Percentiles rank a stretch among this genome's conserved stretches.
Evolutionary conservation across 441 rosid genomes (phyloP).

Genomic region (Brassica hybrid): DNA sequence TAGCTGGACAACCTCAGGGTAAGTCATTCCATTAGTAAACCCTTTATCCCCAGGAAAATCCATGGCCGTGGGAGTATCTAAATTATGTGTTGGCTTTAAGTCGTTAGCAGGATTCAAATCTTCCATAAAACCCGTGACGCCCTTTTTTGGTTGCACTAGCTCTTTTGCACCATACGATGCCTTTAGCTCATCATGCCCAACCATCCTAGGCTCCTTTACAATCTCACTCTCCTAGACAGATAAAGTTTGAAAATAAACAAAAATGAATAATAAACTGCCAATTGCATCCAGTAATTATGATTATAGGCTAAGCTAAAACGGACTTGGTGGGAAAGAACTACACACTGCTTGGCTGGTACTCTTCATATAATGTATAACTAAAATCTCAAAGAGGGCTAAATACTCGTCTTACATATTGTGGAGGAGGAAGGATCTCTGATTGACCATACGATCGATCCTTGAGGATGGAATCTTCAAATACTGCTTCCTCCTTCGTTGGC

Average conservation of each 20-base stretch:
- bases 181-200: constrained; percentile 48
- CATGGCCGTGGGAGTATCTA: constrained; percentile 29
- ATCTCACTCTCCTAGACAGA: constrained; percentile 33
- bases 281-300: not conserved
- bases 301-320: not conserved
- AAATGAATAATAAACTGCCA: constrained; percentile 14
- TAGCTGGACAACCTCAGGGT: constrained; percentile 22
- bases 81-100: constrained; percentile 27
- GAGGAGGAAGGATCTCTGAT: constrained; percentile 53
- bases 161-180: constrained; percentile 38
- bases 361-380: constrained; percentile 23
- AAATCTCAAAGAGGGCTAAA: constrained; percentile 1
- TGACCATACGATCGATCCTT: constrained; percentile 13
- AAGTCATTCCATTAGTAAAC: constrained; percentile 38
- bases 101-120: constrained; percentile 35
- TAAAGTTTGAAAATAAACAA: constrained; percentile 15
- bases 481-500: not conserved
- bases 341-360: constrained; percentile 28
- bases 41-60: constrained; percentile 36
- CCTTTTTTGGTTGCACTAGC: constrained; percentile 36
- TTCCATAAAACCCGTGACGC: constrained; percentile 26
- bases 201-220: constrained; percentile 50
- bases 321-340: constrained; percentile 16
- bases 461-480: not conserved
- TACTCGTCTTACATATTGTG: constrained; percentile 52